Conservation (phyloP, 441 rosid genomes). For the Jatropha podagrica region DNA sequence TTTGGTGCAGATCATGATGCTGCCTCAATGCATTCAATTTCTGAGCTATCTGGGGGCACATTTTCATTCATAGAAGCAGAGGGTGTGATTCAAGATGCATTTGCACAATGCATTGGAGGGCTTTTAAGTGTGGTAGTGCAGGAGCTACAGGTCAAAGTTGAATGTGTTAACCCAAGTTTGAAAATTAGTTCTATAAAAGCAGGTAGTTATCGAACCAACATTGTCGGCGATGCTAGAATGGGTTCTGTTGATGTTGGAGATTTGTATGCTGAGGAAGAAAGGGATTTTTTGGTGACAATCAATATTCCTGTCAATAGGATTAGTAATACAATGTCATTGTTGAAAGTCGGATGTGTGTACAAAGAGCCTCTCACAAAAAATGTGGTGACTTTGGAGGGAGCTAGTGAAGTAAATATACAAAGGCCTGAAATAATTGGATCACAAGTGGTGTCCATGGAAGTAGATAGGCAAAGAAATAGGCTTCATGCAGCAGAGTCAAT, state of each 20-base stretch:
- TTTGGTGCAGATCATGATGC: conserved; percentile 95
- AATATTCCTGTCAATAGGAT: conserved; percentile 50
- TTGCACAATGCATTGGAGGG: conserved; percentile 98
- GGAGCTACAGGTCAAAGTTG: conserved; percentile 56
- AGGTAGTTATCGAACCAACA: conserved; percentile 65
- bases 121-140: conserved; percentile 72
- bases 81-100: conserved; percentile 87
- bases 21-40: conserved; percentile 83
- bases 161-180: conserved; percentile 44
- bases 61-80: conserved; percentile 94
- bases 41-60: conserved; percentile 88
- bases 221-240: conserved; percentile 37
- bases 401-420: conserved; percentile 42
- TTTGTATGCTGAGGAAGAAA: conserved; percentile 89
- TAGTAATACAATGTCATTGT: conserved; percentile 43
- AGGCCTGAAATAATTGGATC: conserved; percentile 55
- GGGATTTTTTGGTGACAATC: conserved; percentile 66
- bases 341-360: conserved; percentile 65
- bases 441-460: conserved; percentile 62
- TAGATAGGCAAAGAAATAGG: conserved; percentile 86
- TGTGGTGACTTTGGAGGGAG: conserved; percentile 42
- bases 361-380: conserved; percentile 71
- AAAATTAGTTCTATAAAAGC: conserved; percentile 61
- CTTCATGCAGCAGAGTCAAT: conserved; percentile 79
- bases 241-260: conserved; percentile 76